Conservation (phyloP, 1,139 yeast species). For the Geotrichum carabidarum region DNA sequence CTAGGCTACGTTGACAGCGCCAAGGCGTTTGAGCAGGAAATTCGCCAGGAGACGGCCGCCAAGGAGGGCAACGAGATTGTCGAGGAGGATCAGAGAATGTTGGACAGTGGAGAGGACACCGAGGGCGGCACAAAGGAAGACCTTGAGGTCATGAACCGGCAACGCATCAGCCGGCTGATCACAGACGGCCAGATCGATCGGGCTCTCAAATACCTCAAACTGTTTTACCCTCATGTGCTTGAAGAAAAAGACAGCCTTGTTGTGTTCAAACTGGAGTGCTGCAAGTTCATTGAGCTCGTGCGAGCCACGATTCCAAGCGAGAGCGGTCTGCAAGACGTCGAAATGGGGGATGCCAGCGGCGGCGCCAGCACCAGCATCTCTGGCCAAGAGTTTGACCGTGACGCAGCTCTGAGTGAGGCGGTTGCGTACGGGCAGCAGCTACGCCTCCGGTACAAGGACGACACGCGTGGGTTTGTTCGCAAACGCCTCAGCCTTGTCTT, state of each 20-base stretch:
- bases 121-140: conserved; percentile 16
- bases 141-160: conserved; percentile 42
- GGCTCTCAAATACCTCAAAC: conserved; percentile 43
- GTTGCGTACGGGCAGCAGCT: conserved; percentile 48
- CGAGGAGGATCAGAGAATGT: conserved; percentile 14
- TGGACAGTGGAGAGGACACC: conserved; percentile 5
- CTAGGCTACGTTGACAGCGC: conserved; percentile 70
- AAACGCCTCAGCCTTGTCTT: conserved; percentile 43
- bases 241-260: conserved; percentile 39
- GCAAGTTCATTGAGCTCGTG: conserved; percentile 48
- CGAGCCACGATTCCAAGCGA: conserved; percentile 18
- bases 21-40: conserved; percentile 51
- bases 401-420: conserved; percentile 37
- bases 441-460: conserved; percentile 38
- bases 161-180: conserved; percentile 46
- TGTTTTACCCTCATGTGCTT: conserved; percentile 47
- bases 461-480: conserved; percentile 32
- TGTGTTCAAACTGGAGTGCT: conserved; percentile 50
- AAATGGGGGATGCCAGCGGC: conserved; percentile 12
- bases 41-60: conserved; percentile 1
- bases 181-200: conserved; percentile 47
- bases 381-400: not conserved
- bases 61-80: not conserved
- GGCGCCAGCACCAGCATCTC: conserved; percentile 10
- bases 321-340: conserved; percentile 2